phyloP scores from a whole-genome alignment of 78 protist genomes.

The Salpingoeca rosetta region DNA sequence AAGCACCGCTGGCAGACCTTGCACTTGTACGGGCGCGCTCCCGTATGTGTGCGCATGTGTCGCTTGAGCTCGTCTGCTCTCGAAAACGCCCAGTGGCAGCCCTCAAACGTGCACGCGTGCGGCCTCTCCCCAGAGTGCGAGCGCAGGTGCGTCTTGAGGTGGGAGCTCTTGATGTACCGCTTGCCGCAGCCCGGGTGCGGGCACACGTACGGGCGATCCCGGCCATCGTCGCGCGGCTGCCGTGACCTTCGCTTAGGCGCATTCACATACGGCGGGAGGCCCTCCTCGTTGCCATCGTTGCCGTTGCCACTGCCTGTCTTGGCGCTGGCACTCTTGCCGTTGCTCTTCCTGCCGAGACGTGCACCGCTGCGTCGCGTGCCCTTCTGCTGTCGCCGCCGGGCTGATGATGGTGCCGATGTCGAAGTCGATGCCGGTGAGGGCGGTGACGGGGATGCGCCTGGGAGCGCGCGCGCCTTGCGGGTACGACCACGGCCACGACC shows the following conservation, averaged over 20 bases:
- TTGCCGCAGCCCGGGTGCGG: not conserved
- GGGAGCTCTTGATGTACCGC: not conserved
- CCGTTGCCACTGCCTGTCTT: not conserved
- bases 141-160: slow-evolving; percentile 1
- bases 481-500: too few species aligned
- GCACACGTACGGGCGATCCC: not conserved
- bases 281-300: not conserved
- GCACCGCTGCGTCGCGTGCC: too few species aligned
- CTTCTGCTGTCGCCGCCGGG: too few species aligned
- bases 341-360: not conserved
- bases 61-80: not conserved
- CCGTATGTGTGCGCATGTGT: not conserved
- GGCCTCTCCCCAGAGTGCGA: slow-evolving; percentile 5
- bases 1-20: not conserved
- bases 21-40: not conserved
- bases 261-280: too few species aligned
- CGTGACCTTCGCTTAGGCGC: not conserved
- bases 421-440: too few species aligned
- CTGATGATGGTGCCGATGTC: too few species aligned
- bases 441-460: too few species aligned
- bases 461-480: too few species aligned
- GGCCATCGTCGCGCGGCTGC: not conserved
- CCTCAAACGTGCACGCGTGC: not conserved
- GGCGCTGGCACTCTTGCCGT: not conserved
- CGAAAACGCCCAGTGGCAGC: not conserved